Base-by-base conservation (phyloP, 805 yeast species). In the Candida ulmi region DNA sequence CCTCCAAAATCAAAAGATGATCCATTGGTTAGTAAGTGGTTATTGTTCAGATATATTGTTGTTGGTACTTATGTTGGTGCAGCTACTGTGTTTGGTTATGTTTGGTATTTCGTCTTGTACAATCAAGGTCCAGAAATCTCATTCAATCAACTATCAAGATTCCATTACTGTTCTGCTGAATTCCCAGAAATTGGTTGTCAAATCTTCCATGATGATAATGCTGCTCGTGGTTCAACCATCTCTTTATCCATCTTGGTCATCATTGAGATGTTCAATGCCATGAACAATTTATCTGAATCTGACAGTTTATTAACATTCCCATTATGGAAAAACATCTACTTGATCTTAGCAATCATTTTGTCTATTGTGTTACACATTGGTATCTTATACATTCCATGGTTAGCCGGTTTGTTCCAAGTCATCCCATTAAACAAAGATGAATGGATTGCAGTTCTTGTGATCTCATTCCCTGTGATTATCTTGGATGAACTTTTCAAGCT, bases 31-130 rank as follows among this genome's bases (percentile, higher is more conserved):
- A 57, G 62, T 40, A 43, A 54, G 3, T 63, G 70, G 68, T 48
- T 65, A 33, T 52, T 65, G 29, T 54, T 65, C 40, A 46, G 71
- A 46, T 65, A 65, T 41, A 51, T 65, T 45, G 55, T 65, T 30
- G 60, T 65, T 16, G 71, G 71, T 8, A 43, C 60, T 0, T 66
- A 66, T 47, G 70, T 66, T 29, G 71, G 71, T 29, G 40, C 45
- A 26, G 69, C 68, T 5, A 65, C 71, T 9, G 71, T 66, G 17
- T 61, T 62, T 39, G 71, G 70, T 8, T 66, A 66, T 39, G 61
- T 59, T 13, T 66, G 70, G 71, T 62, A 61, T 52, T 66, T 63
- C 46, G 38, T 65, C 37, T 50, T 41, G 36, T 58, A 60, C 37
- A 38, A 44, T 8, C 47, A 51, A 15, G 71, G 71, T 5, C 71